These are phyloP conservation scores for Leccinum variicolor DNA, from an alignment of 768 basidiomycete genomes.

Conservation along the genomic window DNA sequence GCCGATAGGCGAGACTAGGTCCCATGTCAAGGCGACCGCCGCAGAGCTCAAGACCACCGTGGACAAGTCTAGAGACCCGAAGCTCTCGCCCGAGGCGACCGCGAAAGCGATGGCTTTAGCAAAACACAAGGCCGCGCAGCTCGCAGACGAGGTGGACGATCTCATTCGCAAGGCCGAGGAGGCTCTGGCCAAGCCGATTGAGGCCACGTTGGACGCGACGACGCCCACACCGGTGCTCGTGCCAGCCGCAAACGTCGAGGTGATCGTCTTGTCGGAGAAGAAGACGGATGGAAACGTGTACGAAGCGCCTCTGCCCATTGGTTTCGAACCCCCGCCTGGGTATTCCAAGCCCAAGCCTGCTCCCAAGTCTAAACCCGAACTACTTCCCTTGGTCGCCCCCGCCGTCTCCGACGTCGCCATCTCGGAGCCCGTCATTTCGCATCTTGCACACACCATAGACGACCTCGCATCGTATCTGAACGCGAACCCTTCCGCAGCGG, in stretches of 20 bases:
- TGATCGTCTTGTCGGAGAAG: slow-evolving; percentile 24
- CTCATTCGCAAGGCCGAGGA: slow-evolving; percentile 72
- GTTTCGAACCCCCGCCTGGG: slow-evolving; percentile 92
- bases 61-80: slow-evolving; percentile 32
- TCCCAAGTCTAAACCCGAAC: slow-evolving; percentile 33
- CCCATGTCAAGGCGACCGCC: slow-evolving; percentile 40
- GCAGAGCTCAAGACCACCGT: slow-evolving; percentile 49
- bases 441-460: slow-evolving; percentile 92
- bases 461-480: slow-evolving; percentile 82
- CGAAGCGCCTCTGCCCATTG: slow-evolving; percentile 76
- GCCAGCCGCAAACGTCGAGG: slow-evolving; percentile 20
- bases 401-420: slow-evolving; percentile 64
- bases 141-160: slow-evolving; percentile 62
- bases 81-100: slow-evolving; percentile 21
- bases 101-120: slow-evolving; percentile 42
- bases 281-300: slow-evolving; percentile 43
- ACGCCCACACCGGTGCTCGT: not conserved
- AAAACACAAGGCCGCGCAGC: slow-evolving; percentile 44
- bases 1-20: slow-evolving; percentile 43
- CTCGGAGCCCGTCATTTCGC: slow-evolving; percentile 89
- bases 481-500: slow-evolving; percentile 62
- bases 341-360: slow-evolving; percentile 61
- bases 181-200: slow-evolving; percentile 50
- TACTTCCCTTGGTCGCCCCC: slow-evolving; percentile 79
- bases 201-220: slow-evolving; percentile 23